Evolutionary conservation across 768 basidiomycete genomes (phyloP), one percentile per base, ranked within the genome.

Genomic region (Pleurotus tuber-regium): DNA sequence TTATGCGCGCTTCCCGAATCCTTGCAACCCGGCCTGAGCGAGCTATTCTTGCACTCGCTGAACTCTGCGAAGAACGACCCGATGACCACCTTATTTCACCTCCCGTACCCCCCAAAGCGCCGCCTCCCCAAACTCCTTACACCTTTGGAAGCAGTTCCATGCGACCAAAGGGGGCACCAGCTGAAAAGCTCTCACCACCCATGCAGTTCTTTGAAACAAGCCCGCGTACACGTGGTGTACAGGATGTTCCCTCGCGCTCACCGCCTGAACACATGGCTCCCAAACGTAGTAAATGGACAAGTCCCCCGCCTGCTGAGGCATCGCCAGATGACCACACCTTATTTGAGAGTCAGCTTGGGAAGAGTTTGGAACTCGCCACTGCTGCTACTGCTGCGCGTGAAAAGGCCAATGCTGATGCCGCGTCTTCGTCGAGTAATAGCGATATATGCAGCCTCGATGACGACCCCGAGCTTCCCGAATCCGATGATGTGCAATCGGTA

Each of bases 1-100:
- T 99, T 66, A 96, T 96, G 92, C 87, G 96, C 29, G 96, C 95
- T 4, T 85, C 87, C 19, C 79, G 93, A 50, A 90, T 98, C 51
- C 74, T 99, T 28, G 77, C 84, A 9, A 72, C 77, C 56, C 86
- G 87, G 25, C 92, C 90, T 1, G 88, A 89, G 50, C 84, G 90
- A 43, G 91, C 89, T 6, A 82, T 89, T 26, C 68, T 87, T 16
- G 89, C 91, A 4, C 76, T 98, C 14, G 84, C 93, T 1, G 88
- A 94, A 58, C 82, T 99, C 10, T 97, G 95, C 61, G 91, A 93
- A 61, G 95, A 98, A 66, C 85, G 92, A 19, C 83, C 84, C 50
- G 82, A 80, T 25, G 84, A 84, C 61, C 80, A 82, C 52, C 73
- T 83, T 14, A 70, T 82, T 7, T 71, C 72, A 23, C 70, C 84